phyloP scores from a whole-genome alignment of 2,329 filamentous ascomycete species.

The Cladosporium sp. region DNA sequence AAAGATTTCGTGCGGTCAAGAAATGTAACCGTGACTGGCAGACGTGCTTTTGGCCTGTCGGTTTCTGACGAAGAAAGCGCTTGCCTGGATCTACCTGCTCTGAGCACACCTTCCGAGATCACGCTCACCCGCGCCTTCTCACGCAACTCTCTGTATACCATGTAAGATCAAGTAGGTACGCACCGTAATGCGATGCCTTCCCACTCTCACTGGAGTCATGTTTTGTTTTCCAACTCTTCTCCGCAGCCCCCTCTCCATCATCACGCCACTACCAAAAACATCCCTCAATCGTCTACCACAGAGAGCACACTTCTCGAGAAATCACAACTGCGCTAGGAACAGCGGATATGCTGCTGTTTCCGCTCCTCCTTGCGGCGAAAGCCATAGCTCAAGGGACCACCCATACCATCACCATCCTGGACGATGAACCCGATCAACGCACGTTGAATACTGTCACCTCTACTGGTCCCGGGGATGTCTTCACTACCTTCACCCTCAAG shows the following conservation, averaged over 20 bases:
- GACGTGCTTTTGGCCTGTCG: too few species aligned
- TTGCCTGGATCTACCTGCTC: too few species aligned
- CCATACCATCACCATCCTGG: conserved; percentile 1
- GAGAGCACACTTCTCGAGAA: too few species aligned
- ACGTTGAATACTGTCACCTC: background rate
- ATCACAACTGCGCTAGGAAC: too few species aligned
- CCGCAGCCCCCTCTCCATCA: background rate
- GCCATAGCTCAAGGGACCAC: conserved; percentile 3
- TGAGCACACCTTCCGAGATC: too few species aligned
- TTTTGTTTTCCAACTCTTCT: background rate
- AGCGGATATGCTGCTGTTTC: background rate
- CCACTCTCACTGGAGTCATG: background rate
- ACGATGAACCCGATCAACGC: background rate
- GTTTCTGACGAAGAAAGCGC: too few species aligned
- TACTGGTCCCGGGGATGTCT: background rate
- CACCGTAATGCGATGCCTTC: background rate
- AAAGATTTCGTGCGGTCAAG: too few species aligned
- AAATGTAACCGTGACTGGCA: too few species aligned
- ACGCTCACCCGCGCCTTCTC: too few species aligned
- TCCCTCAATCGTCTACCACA: background rate
- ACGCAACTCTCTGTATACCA: too few species aligned
- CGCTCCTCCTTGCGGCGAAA: conserved; percentile 1
- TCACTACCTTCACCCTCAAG: background rate
- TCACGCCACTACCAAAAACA: conserved; percentile 2
- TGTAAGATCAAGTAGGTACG: background rate